Conservation (phyloP, 805 yeast species). For the Metschnikowia hibisci region DNA sequence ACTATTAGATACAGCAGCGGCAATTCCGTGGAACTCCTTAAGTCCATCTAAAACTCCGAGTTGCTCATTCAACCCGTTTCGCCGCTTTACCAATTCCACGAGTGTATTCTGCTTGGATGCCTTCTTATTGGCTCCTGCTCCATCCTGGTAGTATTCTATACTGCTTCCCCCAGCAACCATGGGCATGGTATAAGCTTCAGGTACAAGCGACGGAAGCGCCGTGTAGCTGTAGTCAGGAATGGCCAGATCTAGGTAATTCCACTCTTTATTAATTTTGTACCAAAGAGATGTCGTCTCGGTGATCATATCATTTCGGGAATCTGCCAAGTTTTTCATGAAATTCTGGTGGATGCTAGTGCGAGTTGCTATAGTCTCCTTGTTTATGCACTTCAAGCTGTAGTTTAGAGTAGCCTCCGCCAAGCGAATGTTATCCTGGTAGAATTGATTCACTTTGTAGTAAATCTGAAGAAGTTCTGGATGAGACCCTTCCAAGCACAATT, state of each 20-base stretch:
- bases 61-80: conserved; percentile 65
- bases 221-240: conserved; percentile 50
- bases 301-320: conserved; percentile 61
- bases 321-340: conserved; percentile 63
- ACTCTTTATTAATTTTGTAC: conserved; percentile 88
- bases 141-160: conserved; percentile 16
- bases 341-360: conserved; percentile 83
- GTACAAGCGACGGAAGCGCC: conserved; percentile 32
- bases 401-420: conserved; percentile 38
- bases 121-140: conserved; percentile 28
- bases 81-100: conserved; percentile 52
- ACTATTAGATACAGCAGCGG: conserved; percentile 61
- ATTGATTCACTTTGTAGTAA: conserved; percentile 64
- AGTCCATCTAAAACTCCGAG: conserved; percentile 68
- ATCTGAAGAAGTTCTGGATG: conserved; percentile 86
- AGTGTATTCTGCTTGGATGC: conserved; percentile 34
- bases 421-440: conserved; percentile 65
- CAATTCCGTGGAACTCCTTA: conserved; percentile 66
- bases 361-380: conserved; percentile 73
- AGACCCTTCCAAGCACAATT: conserved; percentile 80
- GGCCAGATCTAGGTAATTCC: conserved; percentile 72
- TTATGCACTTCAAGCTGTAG: conserved; percentile 73
- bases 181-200: conserved; percentile 9
- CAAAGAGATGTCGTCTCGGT: conserved; percentile 76
- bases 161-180: conserved; percentile 18